Evolutionary conservation across 106 monocot genomes (phyloP), one percentile per base, ranked within the genome.

Genomic region (Apostasia ramifera): DNA sequence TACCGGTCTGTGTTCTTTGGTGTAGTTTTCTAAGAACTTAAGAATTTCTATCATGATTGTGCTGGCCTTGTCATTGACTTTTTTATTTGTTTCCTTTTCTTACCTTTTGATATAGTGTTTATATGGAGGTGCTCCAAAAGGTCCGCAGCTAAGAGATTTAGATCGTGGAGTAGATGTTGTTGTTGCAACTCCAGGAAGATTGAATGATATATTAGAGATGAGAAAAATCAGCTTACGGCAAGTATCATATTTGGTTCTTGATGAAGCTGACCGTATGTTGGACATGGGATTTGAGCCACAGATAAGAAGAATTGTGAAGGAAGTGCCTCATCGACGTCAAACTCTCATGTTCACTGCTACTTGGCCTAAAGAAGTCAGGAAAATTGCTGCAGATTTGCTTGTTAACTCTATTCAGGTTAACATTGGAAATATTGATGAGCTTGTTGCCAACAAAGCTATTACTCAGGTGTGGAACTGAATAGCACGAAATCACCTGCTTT

Each of bases 261-360:
- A 95, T 48, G 95, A 95, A 74, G 95, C 95, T 57, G 95, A 95
- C 49, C 80, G 95, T 8, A 95, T 95, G 95, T 61, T 95, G 71
- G 95, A 95, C 76, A 95, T 95, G 95, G 95, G 95, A 48, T 95
- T 95, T 78, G 95, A 95, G 70, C 95, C 95, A 41, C 91, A 95
- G 52, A 95, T 95, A 64, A 77, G 95, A 13, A 95, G 86, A 72
- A 95, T 95, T 70, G 88, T 95, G 42, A 91, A 95, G 63, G 95
- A 95, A 67, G 76, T 95, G 78, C 95, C 95, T 6, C 51, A 73
- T 53, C 79, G 76, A n/a, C 91, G 91, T 42, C 95, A 95, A 51
- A 95, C 95, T 37, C 88, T 95, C 49, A 95, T 95, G 95, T 95
- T 75, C 59, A 95, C 95, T 41, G 95, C 95, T 45, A 95, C 95